These are phyloP conservation scores for Astrothelium macrocarpum DNA, from an alignment of 495 filamentous ascomycete species.

Conservation along the genomic window DNA sequence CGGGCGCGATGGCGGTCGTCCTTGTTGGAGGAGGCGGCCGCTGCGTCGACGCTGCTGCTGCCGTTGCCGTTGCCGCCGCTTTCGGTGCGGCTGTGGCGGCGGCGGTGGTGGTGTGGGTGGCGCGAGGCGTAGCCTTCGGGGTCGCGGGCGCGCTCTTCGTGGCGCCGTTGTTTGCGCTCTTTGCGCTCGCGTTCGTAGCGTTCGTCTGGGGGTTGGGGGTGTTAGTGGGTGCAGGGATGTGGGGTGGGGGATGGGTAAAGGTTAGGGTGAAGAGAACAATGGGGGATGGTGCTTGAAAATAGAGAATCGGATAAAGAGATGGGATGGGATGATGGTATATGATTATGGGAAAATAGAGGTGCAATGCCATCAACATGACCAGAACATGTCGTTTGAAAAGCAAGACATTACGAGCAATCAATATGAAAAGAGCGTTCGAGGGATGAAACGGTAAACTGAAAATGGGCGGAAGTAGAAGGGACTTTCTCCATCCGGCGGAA, in stretches of 20 bases:
- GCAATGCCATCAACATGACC: too few species aligned
- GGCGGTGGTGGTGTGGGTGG: background rate
- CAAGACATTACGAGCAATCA: too few species aligned
- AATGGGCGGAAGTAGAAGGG: background rate
- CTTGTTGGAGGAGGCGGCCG: background rate
- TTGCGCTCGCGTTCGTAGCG: slow-evolving; percentile 28
- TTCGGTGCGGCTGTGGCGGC: slow-evolving; percentile 1
- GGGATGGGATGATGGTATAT: too few species aligned
- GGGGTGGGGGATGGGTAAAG: background rate
- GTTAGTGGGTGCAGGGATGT: background rate
- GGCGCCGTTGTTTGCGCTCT: slow-evolving; percentile 17
- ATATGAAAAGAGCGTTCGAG: background rate
- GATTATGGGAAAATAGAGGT: too few species aligned
- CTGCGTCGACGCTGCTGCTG: background rate
- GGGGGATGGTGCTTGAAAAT: background rate
- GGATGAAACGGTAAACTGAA: background rate
- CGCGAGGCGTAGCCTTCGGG: background rate
- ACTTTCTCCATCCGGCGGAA: background rate
- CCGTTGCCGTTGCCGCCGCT: background rate
- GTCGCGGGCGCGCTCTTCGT: slow-evolving; percentile 13
- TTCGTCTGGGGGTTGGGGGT: slow-evolving; percentile 12
- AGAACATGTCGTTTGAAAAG: too few species aligned
- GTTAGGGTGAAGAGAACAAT: background rate
- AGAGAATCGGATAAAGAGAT: background rate
- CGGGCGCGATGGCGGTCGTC: background rate